A percentile compares a stretch with the other conserved stretches of the same genome.
Conservation (phyloP, 2,329 filamentous ascomycete species). For the Alternaria gansuensis region DNA sequence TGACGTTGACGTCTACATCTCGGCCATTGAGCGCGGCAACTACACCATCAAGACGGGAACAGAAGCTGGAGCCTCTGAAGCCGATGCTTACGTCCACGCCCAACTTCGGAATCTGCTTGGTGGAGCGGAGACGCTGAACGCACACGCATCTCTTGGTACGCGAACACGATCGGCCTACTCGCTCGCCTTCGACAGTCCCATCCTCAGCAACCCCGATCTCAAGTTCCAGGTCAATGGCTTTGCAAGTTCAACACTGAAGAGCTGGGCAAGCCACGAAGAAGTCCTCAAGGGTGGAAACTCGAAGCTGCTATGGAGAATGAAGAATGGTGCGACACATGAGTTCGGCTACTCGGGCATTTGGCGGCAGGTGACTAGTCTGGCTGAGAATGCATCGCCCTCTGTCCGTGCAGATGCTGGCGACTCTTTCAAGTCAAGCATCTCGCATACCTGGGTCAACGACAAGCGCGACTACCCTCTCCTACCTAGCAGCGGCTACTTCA, state of each 20-base stretch:
- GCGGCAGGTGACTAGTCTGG: constrained; percentile 86
- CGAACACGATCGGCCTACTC: constrained; percentile 92
- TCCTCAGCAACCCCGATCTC: constrained; percentile 84
- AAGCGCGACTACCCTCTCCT: constrained; percentile 84
- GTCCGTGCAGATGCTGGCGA: constrained; percentile 88
- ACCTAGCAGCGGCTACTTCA: constrained; percentile 80
- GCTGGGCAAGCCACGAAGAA: constrained; percentile 95
- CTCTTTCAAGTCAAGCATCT: constrained; percentile 85
- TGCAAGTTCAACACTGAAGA: constrained; percentile 84
- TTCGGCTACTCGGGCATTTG: constrained; percentile 82
- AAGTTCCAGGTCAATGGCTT: constrained; percentile 81
- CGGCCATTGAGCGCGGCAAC: constrained; percentile 79
- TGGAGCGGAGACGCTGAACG: constrained; percentile 85
- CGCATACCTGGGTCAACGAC: constrained; percentile 82
- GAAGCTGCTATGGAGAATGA: constrained; percentile 77
- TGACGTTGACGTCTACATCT: constrained; percentile 82
- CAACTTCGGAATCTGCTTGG: constrained; percentile 93
- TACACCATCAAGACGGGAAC: constrained; percentile 93
- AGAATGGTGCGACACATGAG: constrained; percentile 74
- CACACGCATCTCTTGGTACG: constrained; percentile 89
- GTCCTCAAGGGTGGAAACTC: constrained; percentile 78
- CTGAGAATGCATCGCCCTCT: constrained; percentile 77
- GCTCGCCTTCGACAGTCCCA: constrained; percentile 81
- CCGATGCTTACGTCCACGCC: constrained; percentile 88
- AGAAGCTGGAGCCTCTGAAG: constrained; percentile 91